phyloP scores from a whole-genome alignment of 352 stramenopile species.

The Saprolegnia diclina region DNA sequence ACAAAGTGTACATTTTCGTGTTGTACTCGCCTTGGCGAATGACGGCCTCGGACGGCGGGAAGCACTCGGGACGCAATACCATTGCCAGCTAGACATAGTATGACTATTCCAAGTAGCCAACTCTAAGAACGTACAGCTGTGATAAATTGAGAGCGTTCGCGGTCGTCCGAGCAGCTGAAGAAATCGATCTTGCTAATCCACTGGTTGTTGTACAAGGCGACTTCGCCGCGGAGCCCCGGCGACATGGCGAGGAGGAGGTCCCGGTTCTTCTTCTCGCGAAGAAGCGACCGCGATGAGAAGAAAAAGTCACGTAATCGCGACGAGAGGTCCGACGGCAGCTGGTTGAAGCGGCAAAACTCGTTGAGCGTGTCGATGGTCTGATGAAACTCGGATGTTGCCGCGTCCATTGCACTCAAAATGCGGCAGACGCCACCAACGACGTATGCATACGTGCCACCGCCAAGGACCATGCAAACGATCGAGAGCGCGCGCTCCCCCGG shows the following conservation, averaged over 20 bases:
- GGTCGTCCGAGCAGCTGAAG: slow-evolving; percentile 22
- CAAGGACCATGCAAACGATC: slow-evolving; percentile 29
- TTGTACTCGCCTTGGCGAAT: slow-evolving; percentile 27
- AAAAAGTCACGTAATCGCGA: slow-evolving; percentile 28
- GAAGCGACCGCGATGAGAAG: slow-evolving; percentile 13
- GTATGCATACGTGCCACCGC: slow-evolving; percentile 26
- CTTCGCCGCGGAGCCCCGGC: slow-evolving; percentile 27
- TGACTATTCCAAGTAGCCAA: background rate
- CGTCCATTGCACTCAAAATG: slow-evolving; percentile 28
- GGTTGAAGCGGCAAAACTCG: slow-evolving; percentile 27
- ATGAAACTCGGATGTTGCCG: slow-evolving; percentile 25
- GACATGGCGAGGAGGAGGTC: slow-evolving; percentile 28
- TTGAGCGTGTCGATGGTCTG: slow-evolving; percentile 29
- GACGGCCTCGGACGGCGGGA: slow-evolving; percentile 17
- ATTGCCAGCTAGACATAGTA: slow-evolving; percentile 19
- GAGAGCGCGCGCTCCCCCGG: slow-evolving; percentile 40
- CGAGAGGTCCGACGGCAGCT: slow-evolving; percentile 19
- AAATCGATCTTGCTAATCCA: slow-evolving; percentile 30
- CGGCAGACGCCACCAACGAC: slow-evolving; percentile 27
- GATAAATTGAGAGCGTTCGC: slow-evolving; percentile 21
- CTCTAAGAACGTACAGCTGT: slow-evolving; percentile 5
- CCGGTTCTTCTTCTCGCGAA: slow-evolving; percentile 20
- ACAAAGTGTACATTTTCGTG: slow-evolving; percentile 27
- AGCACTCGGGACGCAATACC: slow-evolving; percentile 20
- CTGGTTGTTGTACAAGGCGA: slow-evolving; percentile 28